A percentile compares a stretch with the other conserved stretches of the same genome.
These are phyloP conservation scores for Aspergillus olivimuriae DNA, from an alignment of 495 filamentous ascomycete genomes.

Conservation along the genomic window DNA sequence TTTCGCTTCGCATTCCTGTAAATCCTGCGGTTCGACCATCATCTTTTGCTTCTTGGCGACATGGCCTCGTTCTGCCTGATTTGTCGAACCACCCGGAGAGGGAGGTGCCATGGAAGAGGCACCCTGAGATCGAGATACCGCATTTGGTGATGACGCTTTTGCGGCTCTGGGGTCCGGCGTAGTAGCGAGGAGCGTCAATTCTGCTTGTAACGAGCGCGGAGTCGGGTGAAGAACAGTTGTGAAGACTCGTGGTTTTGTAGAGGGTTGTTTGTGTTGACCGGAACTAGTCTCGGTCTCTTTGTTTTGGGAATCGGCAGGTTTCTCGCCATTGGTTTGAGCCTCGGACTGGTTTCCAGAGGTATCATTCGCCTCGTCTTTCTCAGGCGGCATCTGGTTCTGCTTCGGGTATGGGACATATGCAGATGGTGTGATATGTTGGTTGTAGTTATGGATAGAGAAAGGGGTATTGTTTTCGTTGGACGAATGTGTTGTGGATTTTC, in stretches of 20 bases:
- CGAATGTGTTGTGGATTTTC: slow-evolving; percentile 43
- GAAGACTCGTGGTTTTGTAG: slow-evolving; percentile 55
- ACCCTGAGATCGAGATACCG: slow-evolving; percentile 34
- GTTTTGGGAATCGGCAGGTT: slow-evolving; percentile 17
- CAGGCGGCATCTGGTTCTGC: slow-evolving; percentile 43
- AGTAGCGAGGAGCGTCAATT: slow-evolving; percentile 67
- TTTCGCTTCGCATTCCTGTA: slow-evolving; percentile 67
- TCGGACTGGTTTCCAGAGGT: slow-evolving; percentile 18
- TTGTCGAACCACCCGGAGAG: slow-evolving; percentile 62
- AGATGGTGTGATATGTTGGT: slow-evolving; percentile 79
- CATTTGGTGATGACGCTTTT: slow-evolving; percentile 36
- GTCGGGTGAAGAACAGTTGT: slow-evolving; percentile 87
- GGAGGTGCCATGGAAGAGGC: slow-evolving; percentile 49
- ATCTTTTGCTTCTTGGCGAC: slow-evolving; percentile 71
- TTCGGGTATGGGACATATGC: slow-evolving; percentile 75
- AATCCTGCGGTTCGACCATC: slow-evolving; percentile 63
- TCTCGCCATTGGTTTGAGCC: slow-evolving; percentile 20
- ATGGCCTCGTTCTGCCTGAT: slow-evolving; percentile 36
- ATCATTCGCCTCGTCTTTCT: slow-evolving; percentile 29
- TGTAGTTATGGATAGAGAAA: slow-evolving; percentile 89
- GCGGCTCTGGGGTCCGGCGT: slow-evolving; percentile 55
- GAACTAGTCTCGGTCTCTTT: slow-evolving; percentile 44
- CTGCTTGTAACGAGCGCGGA: slow-evolving; percentile 60
- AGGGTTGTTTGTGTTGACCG: slow-evolving; percentile 39
- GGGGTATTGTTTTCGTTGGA: slow-evolving; percentile 57